Conservation (phyloP, 208 protist genomes). For the Leishmania guyanensis region DNA sequence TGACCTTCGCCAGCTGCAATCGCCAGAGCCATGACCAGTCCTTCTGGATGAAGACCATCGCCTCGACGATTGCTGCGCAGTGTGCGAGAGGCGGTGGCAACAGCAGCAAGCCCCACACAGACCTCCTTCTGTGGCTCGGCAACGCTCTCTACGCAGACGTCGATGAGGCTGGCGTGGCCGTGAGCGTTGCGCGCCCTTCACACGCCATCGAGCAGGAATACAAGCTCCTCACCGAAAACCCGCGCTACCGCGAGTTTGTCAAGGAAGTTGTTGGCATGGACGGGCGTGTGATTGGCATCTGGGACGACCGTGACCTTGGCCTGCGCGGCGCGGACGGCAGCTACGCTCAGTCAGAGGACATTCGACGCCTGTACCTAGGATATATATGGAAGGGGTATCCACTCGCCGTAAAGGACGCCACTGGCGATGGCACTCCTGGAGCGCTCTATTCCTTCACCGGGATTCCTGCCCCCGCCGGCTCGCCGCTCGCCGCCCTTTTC, state of each 20-base stretch:
- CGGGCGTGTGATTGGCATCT: conserved; percentile 46
- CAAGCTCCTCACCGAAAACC: conserved; percentile 27
- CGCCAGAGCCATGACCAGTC: conserved; percentile 55
- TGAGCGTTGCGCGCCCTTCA: conserved; percentile 5
- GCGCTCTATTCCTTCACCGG: conserved; percentile 38
- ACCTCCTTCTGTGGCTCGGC: conserved; percentile 79
- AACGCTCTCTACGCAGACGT: conserved; percentile 74
- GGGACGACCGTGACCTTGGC: conserved; percentile 86
- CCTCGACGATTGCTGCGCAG: conserved; percentile 17
- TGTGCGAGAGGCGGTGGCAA: not conserved
- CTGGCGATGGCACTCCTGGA: conserved; percentile 14
- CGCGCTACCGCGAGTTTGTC: conserved; percentile 38
- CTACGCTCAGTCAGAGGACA: conserved; percentile 37
- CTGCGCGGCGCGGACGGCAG: conserved; percentile 52
- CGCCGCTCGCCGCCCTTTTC: conserved; percentile 26
- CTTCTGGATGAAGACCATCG: conserved; percentile 56
- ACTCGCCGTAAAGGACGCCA: conserved; percentile 6
- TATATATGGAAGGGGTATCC: conserved; percentile 29
- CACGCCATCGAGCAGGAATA: conserved; percentile 24
- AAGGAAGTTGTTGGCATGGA: conserved; percentile 8
- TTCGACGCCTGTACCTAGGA: conserved; percentile 55
- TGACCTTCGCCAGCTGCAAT: conserved; percentile 79
- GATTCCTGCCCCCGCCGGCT: conserved; percentile 29
- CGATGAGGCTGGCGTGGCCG: conserved; percentile 29
- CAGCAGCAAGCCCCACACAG: conserved; percentile 22